These are phyloP conservation scores for Metschnikowia reukaufii DNA, from an alignment of 805 yeast species.

Conservation along the genomic window DNA sequence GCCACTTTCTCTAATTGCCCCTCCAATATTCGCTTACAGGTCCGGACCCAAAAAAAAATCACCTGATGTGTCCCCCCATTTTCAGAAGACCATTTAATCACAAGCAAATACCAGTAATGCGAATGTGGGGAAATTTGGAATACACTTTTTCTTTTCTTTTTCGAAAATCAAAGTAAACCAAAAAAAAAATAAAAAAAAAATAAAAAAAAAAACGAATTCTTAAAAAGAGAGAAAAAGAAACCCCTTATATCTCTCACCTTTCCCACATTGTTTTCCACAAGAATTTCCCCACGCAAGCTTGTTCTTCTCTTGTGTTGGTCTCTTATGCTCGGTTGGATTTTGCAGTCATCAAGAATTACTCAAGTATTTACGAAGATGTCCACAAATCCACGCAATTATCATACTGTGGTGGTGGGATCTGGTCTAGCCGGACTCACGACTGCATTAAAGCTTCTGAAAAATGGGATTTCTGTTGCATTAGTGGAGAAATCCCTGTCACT, in stretches of 20 bases:
- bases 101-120: no score
- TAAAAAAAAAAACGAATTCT: no score
- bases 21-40: conserved; percentile 1
- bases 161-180: no score
- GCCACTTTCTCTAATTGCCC: not conserved
- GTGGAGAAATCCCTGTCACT: conserved; percentile 49
- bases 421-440: conserved; percentile 59
- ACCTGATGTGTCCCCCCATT: conserved; percentile 2
- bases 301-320: conserved; percentile 7
- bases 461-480: conserved; percentile 43
- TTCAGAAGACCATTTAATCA: not conserved
- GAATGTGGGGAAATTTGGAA: no score
- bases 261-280: not conserved
- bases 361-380: conserved; percentile 3
- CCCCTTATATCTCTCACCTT: not conserved
- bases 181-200: no score
- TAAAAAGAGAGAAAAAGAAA: no score
- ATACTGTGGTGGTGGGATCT: conserved; percentile 48
- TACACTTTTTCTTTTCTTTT: not conserved
- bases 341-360: conserved; percentile 5
- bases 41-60: conserved; percentile 1
- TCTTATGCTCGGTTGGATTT: conserved; percentile 2
- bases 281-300: conserved; percentile 5
- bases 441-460: conserved; percentile 36
- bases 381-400: conserved; percentile 1